Base-by-base conservation (phyloP, 2,329 filamentous ascomycete species). In the Penicillium janthinellum region DNA sequence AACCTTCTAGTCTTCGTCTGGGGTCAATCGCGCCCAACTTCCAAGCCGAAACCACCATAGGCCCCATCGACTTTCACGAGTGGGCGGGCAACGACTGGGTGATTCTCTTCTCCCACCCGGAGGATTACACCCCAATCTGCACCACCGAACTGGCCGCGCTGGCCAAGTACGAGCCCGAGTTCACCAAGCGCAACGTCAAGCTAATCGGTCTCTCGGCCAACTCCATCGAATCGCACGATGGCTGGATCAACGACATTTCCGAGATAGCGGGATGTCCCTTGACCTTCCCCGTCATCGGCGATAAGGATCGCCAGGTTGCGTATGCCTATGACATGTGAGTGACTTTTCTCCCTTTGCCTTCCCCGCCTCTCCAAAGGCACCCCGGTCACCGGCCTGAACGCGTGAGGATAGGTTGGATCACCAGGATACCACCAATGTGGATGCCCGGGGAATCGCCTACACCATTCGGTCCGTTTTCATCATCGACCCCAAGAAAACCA, bases 391-490 rank as follows among this genome's bases (percentile, higher is more conserved):
- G 20, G 31, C 44, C 22, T 11, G 28, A 31, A 31, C 12, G 5
- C 12, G 31, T 48, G 44, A 11, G 42, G 31, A 48, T 28, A 48
- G 44, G 44, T 7, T 48, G 44, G 44, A 48, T 48, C 22, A 48
- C 22, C 44, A 25, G n/a, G 44, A 48, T 14, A 48, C 22, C 44
- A 48, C 44, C 22, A 48, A 48, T n/a, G 44, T 48, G 11, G 44
- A 48, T 11, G 44, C 44, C 44, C 25, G 44, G 14, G 44, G 44
- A 48, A 48, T 48, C n/a, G 44, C 44, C 44, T 48, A 48, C 44
- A 48, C 44, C 44, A 48, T 48, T n/a, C 44, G 44, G 22, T 48
- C 44, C 44, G 44, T 48, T 28, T 48, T 48, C 44, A 31, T 48
- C 44, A 48, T 48, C 44, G 44, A 48, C 20, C 44, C 44, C 44